Base-by-base conservation (phyloP, 2,329 filamentous ascomycete species). In the Exophiala phaeomuriformis region DNA sequence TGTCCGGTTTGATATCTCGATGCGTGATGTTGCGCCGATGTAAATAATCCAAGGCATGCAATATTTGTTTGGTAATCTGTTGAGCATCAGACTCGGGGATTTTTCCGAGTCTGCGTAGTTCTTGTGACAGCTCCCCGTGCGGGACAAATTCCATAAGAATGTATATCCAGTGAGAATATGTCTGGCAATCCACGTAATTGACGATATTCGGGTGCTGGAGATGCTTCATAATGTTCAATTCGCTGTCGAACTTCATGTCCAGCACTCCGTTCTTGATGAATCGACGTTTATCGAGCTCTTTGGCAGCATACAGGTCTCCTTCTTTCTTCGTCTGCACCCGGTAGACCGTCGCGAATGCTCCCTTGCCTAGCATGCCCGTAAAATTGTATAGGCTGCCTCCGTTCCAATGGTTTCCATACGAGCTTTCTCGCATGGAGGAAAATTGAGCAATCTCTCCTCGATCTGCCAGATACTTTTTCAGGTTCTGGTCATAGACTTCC, bases 1-100 rank as follows among this genome's bases (percentile, higher is more conserved):
- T 98, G 74, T 98, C 93, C 0, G 93, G 93, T 67, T 98, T 98
- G 66, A 98, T 90, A 69, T 98, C 93, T n/a, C 93, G 86, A 71
- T 98, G 93, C 0, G 91, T 97, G 63, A 98, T 96, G 65, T 86
- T 89, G 64, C 86, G 85, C 49, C 78, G 75, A 68, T 98, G 93
- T 5, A 98, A 76, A 67, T 98, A 96, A 31, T 82, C 83, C 49
- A 98, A 74, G 1, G 91, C 91, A 61, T 85, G 81, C 41, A 96
- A 73, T 35, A 97, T 80, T 54, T 75, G 73, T 7, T 71, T 68
- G 10, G 90, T 81, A 68, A 96, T 86, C 3, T 74, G 75, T 67
- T 85, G 83, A n/a, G 83, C 85, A 61, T 84, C 75, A 0, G 69
- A 62, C 66, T 97, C 91, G 0, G 75, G 70, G 47, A 97, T 78